Evolutionary conservation across 805 yeast genomes (phyloP).

Genomic region (Diddensiella transvaalensis): DNA sequence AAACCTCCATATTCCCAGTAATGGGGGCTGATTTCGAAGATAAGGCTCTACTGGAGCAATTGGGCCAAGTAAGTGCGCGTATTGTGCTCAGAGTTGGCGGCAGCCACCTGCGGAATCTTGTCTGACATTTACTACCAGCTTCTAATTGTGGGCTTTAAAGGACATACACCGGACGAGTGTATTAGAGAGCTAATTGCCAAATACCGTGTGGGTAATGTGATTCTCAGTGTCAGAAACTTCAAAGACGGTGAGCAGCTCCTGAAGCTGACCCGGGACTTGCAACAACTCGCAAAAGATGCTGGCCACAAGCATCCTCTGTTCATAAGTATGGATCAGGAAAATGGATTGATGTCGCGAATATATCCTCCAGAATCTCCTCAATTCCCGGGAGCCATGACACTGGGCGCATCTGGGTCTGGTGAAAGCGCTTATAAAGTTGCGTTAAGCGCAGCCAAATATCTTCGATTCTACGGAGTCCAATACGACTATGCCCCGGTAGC

Average conservation of each 20-base stretch:
- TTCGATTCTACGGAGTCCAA: conserved; percentile 48
- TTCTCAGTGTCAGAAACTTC: conserved; percentile 45
- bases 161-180: conserved; percentile 48
- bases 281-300: conserved; percentile 46
- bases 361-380: conserved; percentile 31
- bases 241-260: conserved; percentile 44
- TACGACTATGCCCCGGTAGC: conserved; percentile 56
- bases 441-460: conserved; percentile 49
- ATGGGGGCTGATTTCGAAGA: neutral
- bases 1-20: too few relatives aligned
- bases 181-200: conserved; percentile 47
- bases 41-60: neutral
- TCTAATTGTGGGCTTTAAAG: conserved; percentile 56
- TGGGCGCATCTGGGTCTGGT: conserved; percentile 49
- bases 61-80: neutral
- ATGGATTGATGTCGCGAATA: conserved; percentile 48
- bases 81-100: too few relatives aligned
- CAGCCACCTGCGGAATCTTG: too few relatives aligned
- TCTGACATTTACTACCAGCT: conserved; percentile 34
- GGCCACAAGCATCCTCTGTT: conserved; percentile 48
- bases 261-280: conserved; percentile 46
- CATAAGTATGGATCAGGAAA: conserved; percentile 58
- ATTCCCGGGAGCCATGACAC: conserved; percentile 61
- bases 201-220: conserved; percentile 48
- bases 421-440: conserved; percentile 47